Conservation (phyloP, 2,329 filamentous ascomycete genomes). For the Aspergillus glaucus region DNA sequence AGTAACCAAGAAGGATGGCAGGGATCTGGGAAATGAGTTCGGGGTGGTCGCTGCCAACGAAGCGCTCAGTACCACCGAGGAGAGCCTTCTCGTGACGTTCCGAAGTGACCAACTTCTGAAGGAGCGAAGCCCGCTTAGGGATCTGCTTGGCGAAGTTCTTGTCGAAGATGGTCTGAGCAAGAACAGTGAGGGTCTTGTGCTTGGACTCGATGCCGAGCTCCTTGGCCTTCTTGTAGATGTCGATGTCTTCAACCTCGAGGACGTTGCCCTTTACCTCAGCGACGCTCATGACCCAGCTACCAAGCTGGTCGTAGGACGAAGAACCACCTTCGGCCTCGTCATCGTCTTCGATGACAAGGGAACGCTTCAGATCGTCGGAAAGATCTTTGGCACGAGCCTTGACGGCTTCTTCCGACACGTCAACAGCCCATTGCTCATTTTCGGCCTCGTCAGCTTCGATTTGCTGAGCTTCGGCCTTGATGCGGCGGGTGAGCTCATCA, state of each 20-base stretch:
- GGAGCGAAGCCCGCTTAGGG: conserved; percentile 70
- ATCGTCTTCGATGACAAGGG: conserved; percentile 73
- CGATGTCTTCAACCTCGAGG: conserved; percentile 75
- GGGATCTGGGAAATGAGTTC: conserved; percentile 72
- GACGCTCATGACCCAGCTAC: conserved; percentile 80
- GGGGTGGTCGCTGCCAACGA: conserved; percentile 74
- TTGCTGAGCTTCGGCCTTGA: conserved; percentile 62
- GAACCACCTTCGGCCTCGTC: conserved; percentile 72
- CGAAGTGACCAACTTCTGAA: conserved; percentile 86
- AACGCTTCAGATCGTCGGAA: conserved; percentile 89
- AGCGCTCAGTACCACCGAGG: conserved; percentile 89
- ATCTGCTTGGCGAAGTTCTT: conserved; percentile 86
- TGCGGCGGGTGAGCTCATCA: conserved; percentile 79
- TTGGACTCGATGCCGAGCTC: conserved; percentile 91
- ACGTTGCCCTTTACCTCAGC: conserved; percentile 65
- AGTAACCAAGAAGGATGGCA: conserved; percentile 82
- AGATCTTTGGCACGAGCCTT: conserved; percentile 89
- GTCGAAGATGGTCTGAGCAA: conserved; percentile 90
- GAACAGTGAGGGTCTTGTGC: conserved; percentile 85
- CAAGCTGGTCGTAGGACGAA: conserved; percentile 81
- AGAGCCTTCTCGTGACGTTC: conserved; percentile 95
- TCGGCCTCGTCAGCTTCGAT: conserved; percentile 67
- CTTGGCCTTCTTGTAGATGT: conserved; percentile 94
- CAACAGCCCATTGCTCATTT: conserved; percentile 91
- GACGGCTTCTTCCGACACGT: conserved; percentile 92